Conservation (phyloP, 176 grass and related monocot genomes). For the Elaeis guineensis region DNA sequence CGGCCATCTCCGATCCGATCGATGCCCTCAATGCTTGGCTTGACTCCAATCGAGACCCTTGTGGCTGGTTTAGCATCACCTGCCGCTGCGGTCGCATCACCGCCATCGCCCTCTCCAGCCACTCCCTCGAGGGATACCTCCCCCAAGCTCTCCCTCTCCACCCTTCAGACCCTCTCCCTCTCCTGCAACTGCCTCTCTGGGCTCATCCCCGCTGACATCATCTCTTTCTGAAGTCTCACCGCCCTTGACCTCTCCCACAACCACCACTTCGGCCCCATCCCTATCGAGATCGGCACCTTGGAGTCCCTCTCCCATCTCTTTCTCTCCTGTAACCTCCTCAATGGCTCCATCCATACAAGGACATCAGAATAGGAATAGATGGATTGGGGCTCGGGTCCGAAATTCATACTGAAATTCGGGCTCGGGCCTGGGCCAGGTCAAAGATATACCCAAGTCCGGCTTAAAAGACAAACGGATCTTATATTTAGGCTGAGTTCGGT, state of each 20-base stretch:
- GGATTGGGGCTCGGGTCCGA: too few relatives aligned
- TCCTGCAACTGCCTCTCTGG: slow-evolving; percentile 54
- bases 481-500: too few relatives aligned
- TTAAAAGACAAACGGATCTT: too few relatives aligned
- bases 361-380: too few relatives aligned
- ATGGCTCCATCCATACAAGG: slow-evolving; percentile 52
- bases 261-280: slow-evolving; percentile 51
- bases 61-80: slow-evolving; percentile 56
- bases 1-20: slow-evolving; percentile 56
- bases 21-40: slow-evolving; percentile 43
- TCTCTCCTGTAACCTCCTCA: slow-evolving; percentile 77
- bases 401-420: too few relatives aligned
- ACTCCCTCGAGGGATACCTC: slow-evolving; percentile 73
- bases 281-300: slow-evolving; percentile 38
- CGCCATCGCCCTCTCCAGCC: slow-evolving; percentile 51
- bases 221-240: slow-evolving; percentile 39
- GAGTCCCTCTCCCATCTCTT: slow-evolving; percentile 47
- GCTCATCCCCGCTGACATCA: slow-evolving; percentile 59
- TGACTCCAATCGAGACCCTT: slow-evolving; percentile 67
- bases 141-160: slow-evolving; percentile 85
- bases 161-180: slow-evolving; percentile 44
- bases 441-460: too few relatives aligned
- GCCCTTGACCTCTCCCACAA: slow-evolving; percentile 75
- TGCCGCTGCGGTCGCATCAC: slow-evolving; percentile 46
- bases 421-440: too few relatives aligned